phyloP scores from a whole-genome alignment of 331 rosid genomes.

The Telfairia occidentalis region DNA sequence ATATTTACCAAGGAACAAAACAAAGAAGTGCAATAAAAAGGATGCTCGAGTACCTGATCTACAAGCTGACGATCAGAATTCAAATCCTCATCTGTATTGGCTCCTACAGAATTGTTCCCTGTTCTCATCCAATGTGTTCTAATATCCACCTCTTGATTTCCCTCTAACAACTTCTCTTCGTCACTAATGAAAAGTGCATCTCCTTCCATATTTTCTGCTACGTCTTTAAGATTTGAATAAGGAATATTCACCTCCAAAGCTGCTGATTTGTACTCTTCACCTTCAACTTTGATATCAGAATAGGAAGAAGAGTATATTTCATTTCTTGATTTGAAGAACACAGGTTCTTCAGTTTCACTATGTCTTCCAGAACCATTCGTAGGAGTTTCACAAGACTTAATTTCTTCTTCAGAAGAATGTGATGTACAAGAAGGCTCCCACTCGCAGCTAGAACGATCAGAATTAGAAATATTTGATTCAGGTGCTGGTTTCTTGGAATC shows the following conservation, averaged over 20 bases:
- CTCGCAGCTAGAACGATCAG: not conserved
- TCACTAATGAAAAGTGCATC: not conserved
- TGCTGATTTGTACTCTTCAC: not conserved
- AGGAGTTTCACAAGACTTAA: slow-evolving; percentile 7
- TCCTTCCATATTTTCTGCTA: not conserved
- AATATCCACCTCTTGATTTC: not conserved
- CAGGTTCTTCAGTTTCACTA: slow-evolving; percentile 18
- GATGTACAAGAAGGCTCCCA: not conserved
- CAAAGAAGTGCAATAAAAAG: not conserved
- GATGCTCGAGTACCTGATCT: slow-evolving; percentile 20
- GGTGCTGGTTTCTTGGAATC: not conserved
- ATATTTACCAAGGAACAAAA: not conserved
- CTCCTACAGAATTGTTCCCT: slow-evolving; percentile 10
- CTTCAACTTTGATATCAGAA: not conserved
- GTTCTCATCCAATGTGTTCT: not conserved
- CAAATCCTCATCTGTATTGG: slow-evolving; percentile 8
- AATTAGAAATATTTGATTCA: slow-evolving; percentile 13
- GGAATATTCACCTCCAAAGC: slow-evolving; percentile 19
- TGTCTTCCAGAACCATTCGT: not conserved
- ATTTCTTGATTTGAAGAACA: slow-evolving; percentile 6
- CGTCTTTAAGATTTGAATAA: not conserved
- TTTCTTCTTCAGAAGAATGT: slow-evolving; percentile 7
- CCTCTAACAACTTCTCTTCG: not conserved
- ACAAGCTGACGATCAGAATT: slow-evolving; percentile 10
- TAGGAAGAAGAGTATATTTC: slow-evolving; percentile 5